Evolutionary conservation across 164 flowering plant species (phyloP).

Genomic region (Houttuynia cordata): DNA sequence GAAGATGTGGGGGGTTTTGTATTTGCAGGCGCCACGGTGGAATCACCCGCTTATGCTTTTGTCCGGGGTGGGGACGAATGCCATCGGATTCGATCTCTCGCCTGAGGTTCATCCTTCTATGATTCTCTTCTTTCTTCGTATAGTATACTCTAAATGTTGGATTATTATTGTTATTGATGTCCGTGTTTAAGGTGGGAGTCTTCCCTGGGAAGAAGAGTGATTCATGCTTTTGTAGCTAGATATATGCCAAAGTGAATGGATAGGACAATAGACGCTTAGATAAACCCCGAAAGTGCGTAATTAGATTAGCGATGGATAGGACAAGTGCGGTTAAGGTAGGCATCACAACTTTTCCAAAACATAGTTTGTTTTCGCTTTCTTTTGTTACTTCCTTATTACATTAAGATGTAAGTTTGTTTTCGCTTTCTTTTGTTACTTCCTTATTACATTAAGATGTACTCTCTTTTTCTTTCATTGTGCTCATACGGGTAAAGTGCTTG

Average conservation of each 20-base stretch:
- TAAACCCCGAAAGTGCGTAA: background rate
- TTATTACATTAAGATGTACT: no score
- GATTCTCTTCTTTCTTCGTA: no score
- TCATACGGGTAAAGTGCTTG: slow-evolving; percentile 7
- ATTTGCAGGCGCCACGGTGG: slow-evolving; percentile 61
- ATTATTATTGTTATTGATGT: no score
- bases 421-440: background rate
- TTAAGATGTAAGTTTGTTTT: no score
- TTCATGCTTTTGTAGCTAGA: background rate
- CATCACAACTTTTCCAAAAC: no score
- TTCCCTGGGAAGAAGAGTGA: no score
- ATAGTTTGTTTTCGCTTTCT: no score
- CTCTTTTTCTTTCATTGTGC: background rate
- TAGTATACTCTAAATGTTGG: background rate
- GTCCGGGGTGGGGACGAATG: slow-evolving; percentile 96
- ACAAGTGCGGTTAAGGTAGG: background rate
- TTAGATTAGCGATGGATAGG: background rate
- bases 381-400: no score
- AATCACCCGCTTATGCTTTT: slow-evolving; percentile 89
- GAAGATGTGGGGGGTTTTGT: background rate
- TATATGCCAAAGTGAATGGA: background rate
- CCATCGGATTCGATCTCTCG: slow-evolving; percentile 91
- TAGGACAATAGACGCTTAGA: background rate
- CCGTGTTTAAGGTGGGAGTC: background rate
- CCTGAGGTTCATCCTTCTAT: slow-evolving; percentile 41